Evolutionary conservation across 192 early-diverging fungal genomes (phyloP), one percentile per base, ranked within the genome.

Genomic region (Coemansia sp.): DNA sequence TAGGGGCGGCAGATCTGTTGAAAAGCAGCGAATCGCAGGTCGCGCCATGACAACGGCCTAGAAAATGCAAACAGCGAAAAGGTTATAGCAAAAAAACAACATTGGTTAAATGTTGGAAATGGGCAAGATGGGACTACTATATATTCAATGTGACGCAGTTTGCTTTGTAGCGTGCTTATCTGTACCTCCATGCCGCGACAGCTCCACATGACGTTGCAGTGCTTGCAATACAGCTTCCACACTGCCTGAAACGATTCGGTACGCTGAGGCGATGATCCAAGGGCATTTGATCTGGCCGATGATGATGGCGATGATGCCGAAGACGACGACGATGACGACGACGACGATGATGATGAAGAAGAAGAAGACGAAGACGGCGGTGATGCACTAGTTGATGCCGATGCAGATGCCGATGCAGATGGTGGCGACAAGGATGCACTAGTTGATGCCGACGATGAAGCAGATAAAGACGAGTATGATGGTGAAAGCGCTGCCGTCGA

Each of bases 41-140:
- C 81, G 66, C 37, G 81, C 76, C 75, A 78, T 83, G 12, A 83
- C 76, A 2, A 83, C 71, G 0, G 78, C 78, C 74, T 76, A 76
- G 14, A 48, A 37, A 41, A 56, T 5, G 6, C 5, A 66, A 33
- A 38, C 38, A 66, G 34, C 0, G 18, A 8, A 17, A 28, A 20
- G 22, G 36, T 55, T 32, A 4, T 38, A 41, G 28, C 39, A 53
- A 20, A 20, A 8, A 61, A 33, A 43, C 28, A 67, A 56, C 12
- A 48, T 22, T 5, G 48, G 5, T 20, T 3, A 18, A 52, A 61
- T 38, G 52, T 37, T 20, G 18, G 22, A 37, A 2, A 28, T 28
- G 22, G 22, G 22, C 22, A 28, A 28, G 22, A 28, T 28, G 22
- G 22, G n/a, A n/a, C n/a, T n/a, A 28, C 22, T 28, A 28, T 28